phyloP scores from a whole-genome alignment of 1,139 yeast species.

The Yamadazyma friedrichii region DNA sequence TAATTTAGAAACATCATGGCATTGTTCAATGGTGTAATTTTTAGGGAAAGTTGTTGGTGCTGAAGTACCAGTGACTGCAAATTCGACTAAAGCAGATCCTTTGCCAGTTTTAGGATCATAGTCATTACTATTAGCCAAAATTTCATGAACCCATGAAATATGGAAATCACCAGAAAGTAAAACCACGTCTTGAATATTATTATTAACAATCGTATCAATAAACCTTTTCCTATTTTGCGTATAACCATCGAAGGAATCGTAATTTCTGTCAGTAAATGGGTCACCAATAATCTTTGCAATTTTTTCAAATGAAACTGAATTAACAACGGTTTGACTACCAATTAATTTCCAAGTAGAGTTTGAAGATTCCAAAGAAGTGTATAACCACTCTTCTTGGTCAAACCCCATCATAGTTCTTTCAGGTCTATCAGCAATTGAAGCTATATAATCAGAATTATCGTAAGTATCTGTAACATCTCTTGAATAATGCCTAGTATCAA shows the following conservation, averaged over 20 bases:
- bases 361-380: neutral
- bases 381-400: conserved; percentile 4
- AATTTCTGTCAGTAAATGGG: conserved; percentile 1
- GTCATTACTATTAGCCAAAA: neutral
- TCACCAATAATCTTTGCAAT: conserved; percentile 2
- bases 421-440: conserved; percentile 1
- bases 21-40: conserved; percentile 3
- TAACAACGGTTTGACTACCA: conserved; percentile 3
- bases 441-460: conserved; percentile 2
- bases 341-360: conserved; percentile 3
- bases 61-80: conserved; percentile 3
- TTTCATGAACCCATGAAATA: conserved; percentile 4
- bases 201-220: conserved; percentile 1
- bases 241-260: conserved; percentile 3
- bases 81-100: conserved; percentile 2
- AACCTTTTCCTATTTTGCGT: conserved; percentile 1
- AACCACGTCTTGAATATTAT: neutral
- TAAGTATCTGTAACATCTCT: conserved; percentile 3
- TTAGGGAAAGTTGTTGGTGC: conserved; percentile 1
- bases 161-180: conserved; percentile 3
- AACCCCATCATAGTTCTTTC: conserved; percentile 4
- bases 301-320: conserved; percentile 1
- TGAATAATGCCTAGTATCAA: conserved; percentile 4
- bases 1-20: conserved; percentile 2
- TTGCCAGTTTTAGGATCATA: conserved; percentile 1